Percentiles rank a stretch among this genome's conserved stretches.
Conservation (phyloP, 306 rosid genomes). For the Erythrophleum fordii region DNA sequence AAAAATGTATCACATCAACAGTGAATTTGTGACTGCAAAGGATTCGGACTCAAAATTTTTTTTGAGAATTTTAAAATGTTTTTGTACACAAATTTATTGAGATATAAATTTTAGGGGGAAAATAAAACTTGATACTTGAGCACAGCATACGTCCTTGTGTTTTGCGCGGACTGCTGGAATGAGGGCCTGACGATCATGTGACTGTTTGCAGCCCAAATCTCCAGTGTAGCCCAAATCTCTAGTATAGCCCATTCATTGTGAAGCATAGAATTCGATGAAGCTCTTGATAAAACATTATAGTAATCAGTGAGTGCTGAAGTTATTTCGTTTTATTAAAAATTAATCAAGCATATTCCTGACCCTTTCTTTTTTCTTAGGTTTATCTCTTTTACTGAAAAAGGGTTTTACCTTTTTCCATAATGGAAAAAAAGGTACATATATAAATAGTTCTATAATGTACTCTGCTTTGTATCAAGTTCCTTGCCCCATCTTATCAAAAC, state of each 20-base stretch:
- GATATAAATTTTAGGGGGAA: too few species aligned
- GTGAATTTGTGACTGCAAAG: too few species aligned
- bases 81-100: too few species aligned
- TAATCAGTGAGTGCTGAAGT: not conserved
- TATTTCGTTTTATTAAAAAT: not conserved
- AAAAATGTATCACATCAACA: too few species aligned
- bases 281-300: not conserved
- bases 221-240: too few species aligned
- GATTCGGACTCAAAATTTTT: too few species aligned
- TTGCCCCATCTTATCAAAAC: conserved; percentile 1
- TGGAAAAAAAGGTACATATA: not conserved
- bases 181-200: not conserved
- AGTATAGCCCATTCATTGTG: not conserved
- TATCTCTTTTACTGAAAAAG: conserved; percentile 12
- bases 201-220: not conserved
- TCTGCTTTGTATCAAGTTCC: not conserved
- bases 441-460: not conserved
- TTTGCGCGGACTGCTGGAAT: too few species aligned
- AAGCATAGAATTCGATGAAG: not conserved
- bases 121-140: too few species aligned
- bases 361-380: not conserved
- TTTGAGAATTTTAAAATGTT: too few species aligned
- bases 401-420: not conserved
- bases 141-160: too few species aligned
- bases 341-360: not conserved